phyloP scores from a whole-genome alignment of 2,329 filamentous ascomycete species.

The Westerdykella aurantiaca region DNA sequence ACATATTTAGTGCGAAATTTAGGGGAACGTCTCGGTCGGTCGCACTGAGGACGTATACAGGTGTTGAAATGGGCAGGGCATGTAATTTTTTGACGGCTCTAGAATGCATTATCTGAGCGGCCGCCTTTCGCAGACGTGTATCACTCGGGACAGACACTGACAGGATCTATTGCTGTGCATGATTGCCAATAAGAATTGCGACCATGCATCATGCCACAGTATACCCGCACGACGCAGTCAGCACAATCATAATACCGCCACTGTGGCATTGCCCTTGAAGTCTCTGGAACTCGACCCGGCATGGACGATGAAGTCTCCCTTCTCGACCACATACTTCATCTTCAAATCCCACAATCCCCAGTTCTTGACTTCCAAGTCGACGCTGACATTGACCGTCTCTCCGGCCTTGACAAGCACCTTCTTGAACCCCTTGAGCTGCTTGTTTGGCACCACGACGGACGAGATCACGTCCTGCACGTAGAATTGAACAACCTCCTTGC shows the following conservation, averaged over 20 bases:
- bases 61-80: no score
- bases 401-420: conserved; percentile 59
- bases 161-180: no score
- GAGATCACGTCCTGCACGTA: conserved; percentile 60
- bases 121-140: no score
- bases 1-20: no score
- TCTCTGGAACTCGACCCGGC: conserved; percentile 56
- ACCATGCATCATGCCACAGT: no score
- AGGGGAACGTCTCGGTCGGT: no score
- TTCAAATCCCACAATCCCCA: conserved; percentile 52
- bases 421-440: conserved; percentile 60
- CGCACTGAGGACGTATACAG: no score
- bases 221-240: no score
- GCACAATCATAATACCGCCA: conserved; percentile 43
- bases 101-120: no score
- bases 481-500: conserved; percentile 62
- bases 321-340: conserved; percentile 70
- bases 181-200: no score
- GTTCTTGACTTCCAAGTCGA: conserved; percentile 48
- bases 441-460: conserved; percentile 60
- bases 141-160: no score
- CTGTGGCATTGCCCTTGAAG: conserved; percentile 51
- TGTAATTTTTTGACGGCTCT: no score
- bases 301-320: conserved; percentile 59
- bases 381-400: conserved; percentile 49